Evolutionary conservation across 2,329 filamentous ascomycete species (phyloP), one percentile per base, ranked within the genome.

Genomic region (Didymella exigua): DNA sequence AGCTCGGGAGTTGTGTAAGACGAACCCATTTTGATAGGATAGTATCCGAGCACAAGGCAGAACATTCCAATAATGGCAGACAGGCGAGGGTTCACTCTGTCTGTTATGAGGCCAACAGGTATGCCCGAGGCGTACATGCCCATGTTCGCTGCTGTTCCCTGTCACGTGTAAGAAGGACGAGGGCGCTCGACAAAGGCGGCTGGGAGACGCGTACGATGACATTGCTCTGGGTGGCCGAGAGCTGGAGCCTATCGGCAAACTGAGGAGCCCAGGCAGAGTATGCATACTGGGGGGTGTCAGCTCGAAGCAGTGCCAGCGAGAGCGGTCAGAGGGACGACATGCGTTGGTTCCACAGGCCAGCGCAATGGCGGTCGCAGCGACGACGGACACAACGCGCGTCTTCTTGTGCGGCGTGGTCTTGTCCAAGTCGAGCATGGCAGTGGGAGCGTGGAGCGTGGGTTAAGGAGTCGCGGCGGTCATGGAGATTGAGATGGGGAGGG

Each of bases 241-340:
- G 85, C 72, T 89, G 87, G 66, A 99, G 82, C 65, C 85, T 87
- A 69, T 96, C 88, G 44, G 93, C 92, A 72, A 97, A 97, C 77
- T 97, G 93, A 18, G 95, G 95, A 13, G 91, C 92, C 93, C 95
- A 99, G 76, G 93, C 93, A 50, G 92, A 97, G 77, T 97, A 99
- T 71, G 93, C 93, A 85, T 99, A 98, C 91, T 97, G 71, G 44
- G 33, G 46, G 11, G 30, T 45, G 56, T 75, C 54, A 79, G 69
- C 48, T 54, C 45, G 21, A n/a, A 31, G 33, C 14, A 11, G 38
- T 36, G 41, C 10, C 19, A 29, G 24, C 6, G 16, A n/a, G 26
- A 44, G 8, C 33, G 16, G 29, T n/a, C n/a, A n/a, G n/a, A n/a
- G n/a, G n/a, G n/a, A n/a, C n/a, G 37, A 77, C 86, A 69, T 77